Base-by-base conservation (phyloP, 257 asterid species). In the Asclepias syriaca region DNA sequence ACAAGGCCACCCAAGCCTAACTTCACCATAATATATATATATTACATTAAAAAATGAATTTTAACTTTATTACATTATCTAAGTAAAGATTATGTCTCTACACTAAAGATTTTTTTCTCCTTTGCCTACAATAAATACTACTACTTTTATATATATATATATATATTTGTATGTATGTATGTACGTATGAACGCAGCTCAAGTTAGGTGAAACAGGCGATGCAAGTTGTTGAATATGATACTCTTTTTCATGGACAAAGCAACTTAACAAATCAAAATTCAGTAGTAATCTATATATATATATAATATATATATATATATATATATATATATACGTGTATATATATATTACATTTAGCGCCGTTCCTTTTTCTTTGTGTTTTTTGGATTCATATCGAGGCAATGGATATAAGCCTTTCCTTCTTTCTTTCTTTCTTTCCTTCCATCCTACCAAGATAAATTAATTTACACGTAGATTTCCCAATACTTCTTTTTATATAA, bases 361-460 rank as follows among this genome's bases (percentile, higher is more conserved):
- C 40, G 69, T 12, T 11, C 54, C 1, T 6, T 22, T 48, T 21
- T 2, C 3, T 12, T 48, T 3, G 10, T 12, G 1, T 48, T 48
- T 48, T 48, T 48, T 48, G 51, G 2, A 48, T 9, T 63, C 51
- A 13, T 13, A 29, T 12, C 3, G 70, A 49, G 74, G 65, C 65
- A 75, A 75, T 69, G 74, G 74, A 60, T 75, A 69, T 32, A 51
- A 50, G 74, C 70, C 8, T 59, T 59, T 61, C 78, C 68, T 48
- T 74, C 78, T 29, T 34, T 61, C 78, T 75, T 48, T 74, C 78
- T 29, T 34, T 34, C 14, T 49, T 59, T 61, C 78, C 68, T 48
- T 74, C 78, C 34, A 68, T 68, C 78, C 78, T 46, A 59, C 70
- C 2, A 48, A 9, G 61, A 58, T 69, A 75, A 75, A 39, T 6